Conservation (phyloP, 2,329 filamentous ascomycete genomes). For the Penicillium vulpinum region DNA sequence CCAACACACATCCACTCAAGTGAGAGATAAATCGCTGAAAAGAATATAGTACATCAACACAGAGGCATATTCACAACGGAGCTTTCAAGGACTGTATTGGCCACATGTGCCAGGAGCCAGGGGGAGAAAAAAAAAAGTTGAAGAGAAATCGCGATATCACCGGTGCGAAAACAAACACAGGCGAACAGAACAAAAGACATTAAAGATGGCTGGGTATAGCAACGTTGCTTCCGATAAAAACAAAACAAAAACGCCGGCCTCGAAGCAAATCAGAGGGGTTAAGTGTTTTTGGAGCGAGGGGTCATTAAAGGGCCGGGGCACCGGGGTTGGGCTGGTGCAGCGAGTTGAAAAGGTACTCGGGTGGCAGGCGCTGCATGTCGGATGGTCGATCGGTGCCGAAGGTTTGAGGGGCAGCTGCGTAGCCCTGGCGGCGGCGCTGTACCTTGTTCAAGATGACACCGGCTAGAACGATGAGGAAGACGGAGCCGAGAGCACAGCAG, state of each 20-base stretch:
- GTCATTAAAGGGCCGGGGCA: conserved; percentile 37
- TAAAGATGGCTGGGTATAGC: conserved; percentile 36
- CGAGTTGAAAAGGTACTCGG: conserved; percentile 49
- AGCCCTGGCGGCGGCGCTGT: conserved; percentile 49
- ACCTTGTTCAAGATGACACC: conserved; percentile 51
- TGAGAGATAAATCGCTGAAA: conserved; percentile 7
- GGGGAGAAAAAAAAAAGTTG: not conserved
- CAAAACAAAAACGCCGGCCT: conserved; percentile 20
- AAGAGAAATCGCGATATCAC: conserved; percentile 15
- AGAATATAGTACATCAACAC: conserved; percentile 14
- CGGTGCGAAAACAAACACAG: conserved; percentile 21
- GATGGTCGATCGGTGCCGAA: conserved; percentile 48
- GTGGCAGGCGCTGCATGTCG: conserved; percentile 48
- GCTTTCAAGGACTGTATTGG: not conserved
- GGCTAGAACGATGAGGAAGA: conserved; percentile 50
- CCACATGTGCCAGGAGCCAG: not conserved
- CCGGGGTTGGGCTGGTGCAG: conserved; percentile 38
- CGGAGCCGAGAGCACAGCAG: conserved; percentile 49
- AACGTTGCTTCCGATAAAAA: conserved; percentile 31
- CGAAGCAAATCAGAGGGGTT: conserved; percentile 8
- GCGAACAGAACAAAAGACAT: conserved; percentile 30
- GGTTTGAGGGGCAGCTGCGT: conserved; percentile 47
- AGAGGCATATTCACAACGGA: conserved; percentile 12
- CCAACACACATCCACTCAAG: conserved; percentile 15
- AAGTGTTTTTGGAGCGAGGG: conserved; percentile 17